Conservation (phyloP, 495 filamentous ascomycete species). For the Penicillium samsonianum region DNA sequence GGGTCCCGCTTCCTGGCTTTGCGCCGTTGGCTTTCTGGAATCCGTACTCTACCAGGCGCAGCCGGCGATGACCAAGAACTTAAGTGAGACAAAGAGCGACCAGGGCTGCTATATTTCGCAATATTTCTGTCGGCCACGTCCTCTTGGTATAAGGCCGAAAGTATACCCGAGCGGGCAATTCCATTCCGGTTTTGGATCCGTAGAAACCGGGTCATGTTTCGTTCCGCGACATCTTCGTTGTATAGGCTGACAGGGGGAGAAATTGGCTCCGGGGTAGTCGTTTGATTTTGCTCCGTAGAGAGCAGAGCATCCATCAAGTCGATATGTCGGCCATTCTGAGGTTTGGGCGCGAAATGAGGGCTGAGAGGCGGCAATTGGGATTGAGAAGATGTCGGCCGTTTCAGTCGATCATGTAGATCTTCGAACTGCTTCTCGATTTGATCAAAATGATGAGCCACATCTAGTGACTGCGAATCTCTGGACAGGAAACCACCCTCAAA, state of each 20-base stretch:
- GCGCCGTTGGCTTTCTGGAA: slow-evolving; percentile 19
- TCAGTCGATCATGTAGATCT: slow-evolving; percentile 39
- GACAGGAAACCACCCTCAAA: slow-evolving; percentile 12
- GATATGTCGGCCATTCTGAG: slow-evolving; percentile 37
- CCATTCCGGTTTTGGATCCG: slow-evolving; percentile 29
- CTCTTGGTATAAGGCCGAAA: slow-evolving; percentile 43
- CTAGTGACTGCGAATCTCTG: slow-evolving; percentile 21
- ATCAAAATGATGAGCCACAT: slow-evolving; percentile 38
- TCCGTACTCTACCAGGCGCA: slow-evolving; percentile 26
- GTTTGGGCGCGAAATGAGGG: slow-evolving; percentile 5
- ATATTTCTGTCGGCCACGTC: slow-evolving; percentile 50
- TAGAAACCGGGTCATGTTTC: slow-evolving; percentile 47
- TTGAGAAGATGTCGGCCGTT: slow-evolving; percentile 32
- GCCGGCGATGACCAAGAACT: slow-evolving; percentile 30
- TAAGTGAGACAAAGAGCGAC: slow-evolving; percentile 27
- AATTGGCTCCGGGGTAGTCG: slow-evolving; percentile 18
- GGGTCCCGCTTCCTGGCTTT: slow-evolving; percentile 13
- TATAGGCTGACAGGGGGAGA: slow-evolving; percentile 42
- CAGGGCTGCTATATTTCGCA: slow-evolving; percentile 26
- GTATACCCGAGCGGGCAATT: slow-evolving; percentile 31
- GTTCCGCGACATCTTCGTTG: slow-evolving; percentile 52
- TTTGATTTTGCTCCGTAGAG: slow-evolving; percentile 31
- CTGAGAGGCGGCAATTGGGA: slow-evolving; percentile 25
- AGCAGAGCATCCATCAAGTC: slow-evolving; percentile 46
- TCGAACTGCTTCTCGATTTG: slow-evolving; percentile 47